Base-by-base conservation (phyloP, 345 rosid genomes). In the Citrus cavaleriei region DNA sequence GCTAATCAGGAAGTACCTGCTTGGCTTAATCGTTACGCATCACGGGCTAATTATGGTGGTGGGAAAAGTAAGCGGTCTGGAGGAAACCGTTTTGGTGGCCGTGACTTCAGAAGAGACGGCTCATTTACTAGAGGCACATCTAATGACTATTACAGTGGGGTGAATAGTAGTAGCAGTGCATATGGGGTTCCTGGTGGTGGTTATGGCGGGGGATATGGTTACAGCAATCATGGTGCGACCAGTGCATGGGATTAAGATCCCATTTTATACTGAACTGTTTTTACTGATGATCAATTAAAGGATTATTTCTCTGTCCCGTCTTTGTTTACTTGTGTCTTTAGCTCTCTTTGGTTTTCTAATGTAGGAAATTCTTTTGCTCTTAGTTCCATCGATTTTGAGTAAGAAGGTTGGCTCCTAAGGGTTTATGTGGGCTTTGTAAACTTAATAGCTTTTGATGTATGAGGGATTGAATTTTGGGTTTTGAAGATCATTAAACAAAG, bases 1-100 rank as follows among this genome's bases (percentile, higher is more conserved):
- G 79, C 92, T 35, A 87, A 84, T 58, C 92, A 89, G 78, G 92
- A 89, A 84, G 92, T 89, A 49, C 92, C 90, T 46, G 76, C 79
- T 54, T 89, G 92, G 90, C 92, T 87, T 65, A 64, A 81, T 61
- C 88, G 82, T 27, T 84, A 77, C 19, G 81, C 91, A 38, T 76
- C 88, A n/a, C 84, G 86, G 59, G 27, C 86, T 72, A 51, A 87
- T 42, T 80, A 58, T 58, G 78, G 83, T 12, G 85, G 84, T 38
- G 90, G 90, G 49, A 86, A 71, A 71, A 87, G 77, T 67, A 80
- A 87, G 35, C 81, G 90, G 5, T 73, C 82, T 2, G 89, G 90
- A 3, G 89, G 88, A 70, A 81, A 81, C 27, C 83, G 88, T 24
- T 89, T 87, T 55, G 89, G 92, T 57, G 87, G 87, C 34, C 88